These are phyloP conservation scores for Fusarium agapanthi DNA, from an alignment of 2,329 filamentous ascomycete genomes.

Conservation along the genomic window DNA sequence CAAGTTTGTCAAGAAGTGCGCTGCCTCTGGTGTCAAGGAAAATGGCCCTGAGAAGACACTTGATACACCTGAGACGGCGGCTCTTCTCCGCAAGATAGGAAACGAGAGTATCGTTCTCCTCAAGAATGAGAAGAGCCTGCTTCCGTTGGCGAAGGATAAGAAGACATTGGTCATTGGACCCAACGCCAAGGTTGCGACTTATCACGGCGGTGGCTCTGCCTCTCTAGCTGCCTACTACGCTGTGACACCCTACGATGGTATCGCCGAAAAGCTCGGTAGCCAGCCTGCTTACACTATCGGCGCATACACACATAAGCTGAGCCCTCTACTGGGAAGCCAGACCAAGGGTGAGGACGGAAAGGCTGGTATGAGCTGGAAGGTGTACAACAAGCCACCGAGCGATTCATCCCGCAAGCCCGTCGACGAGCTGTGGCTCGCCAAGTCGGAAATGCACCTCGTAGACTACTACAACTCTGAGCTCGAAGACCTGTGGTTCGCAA, in stretches of 20 bases:
- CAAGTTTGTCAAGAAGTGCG: conserved; percentile 66
- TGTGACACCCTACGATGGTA: conserved; percentile 76
- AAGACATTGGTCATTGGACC: conserved; percentile 67
- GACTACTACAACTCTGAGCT: conserved; percentile 64
- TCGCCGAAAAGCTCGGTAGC: conserved; percentile 61
- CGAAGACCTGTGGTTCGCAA: conserved; percentile 65
- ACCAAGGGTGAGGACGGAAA: conserved; percentile 62
- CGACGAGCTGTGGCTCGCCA: conserved; percentile 58
- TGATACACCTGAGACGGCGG: conserved; percentile 69
- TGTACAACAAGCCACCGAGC: conserved; percentile 67
- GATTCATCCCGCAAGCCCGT: conserved; percentile 57
- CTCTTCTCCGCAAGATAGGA: conserved; percentile 70
- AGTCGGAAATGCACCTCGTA: conserved; percentile 60
- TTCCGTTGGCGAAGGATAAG: conserved; percentile 71
- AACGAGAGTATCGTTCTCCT: conserved; percentile 76
- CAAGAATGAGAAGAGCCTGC: conserved; percentile 72
- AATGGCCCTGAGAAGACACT: conserved; percentile 61
- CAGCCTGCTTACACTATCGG: conserved; percentile 65
- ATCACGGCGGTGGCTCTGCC: conserved; percentile 73
- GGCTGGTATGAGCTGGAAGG: conserved; percentile 68
- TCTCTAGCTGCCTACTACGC: conserved; percentile 70
- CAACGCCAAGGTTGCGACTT: conserved; percentile 64
- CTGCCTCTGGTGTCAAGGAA: conserved; percentile 62
- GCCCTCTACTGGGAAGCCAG: conserved; percentile 65
- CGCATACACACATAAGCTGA: conserved; percentile 70